Evolutionary conservation across 768 basidiomycete species (phyloP), one percentile per base, ranked within the genome.

Genomic region (Strobilomyces confusus): DNA sequence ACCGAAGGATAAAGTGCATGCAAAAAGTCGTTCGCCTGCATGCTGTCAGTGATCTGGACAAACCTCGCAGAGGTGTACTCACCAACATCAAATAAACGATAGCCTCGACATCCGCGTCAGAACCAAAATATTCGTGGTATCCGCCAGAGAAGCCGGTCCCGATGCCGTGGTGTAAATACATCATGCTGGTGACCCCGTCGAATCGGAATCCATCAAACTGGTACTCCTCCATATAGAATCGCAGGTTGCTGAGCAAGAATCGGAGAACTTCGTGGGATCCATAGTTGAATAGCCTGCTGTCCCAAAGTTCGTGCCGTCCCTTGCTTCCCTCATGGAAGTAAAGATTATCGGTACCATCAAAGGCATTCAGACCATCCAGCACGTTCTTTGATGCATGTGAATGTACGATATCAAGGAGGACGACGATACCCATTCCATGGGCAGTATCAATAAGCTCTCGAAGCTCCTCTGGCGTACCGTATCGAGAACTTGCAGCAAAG

Each of bases 171-270:
- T 99, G 97, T 48, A 82, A 74, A 73, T 98, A 99, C 92, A 99
- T 95, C 95, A 98, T 98, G 66, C 92, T 95, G 4, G 97, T 99
- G 44, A 99, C 97, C 25, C 97, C 97, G 60, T 99, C 97, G 67
- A 99, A 99, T 40, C 97, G 77, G 82, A 98, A 99, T 12, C 97
- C 97, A 63, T 98, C 97, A 68, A 99, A 98, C 61, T 81, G 81
- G 72, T 89, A 99, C 65, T 92, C 89, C 54, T 99, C 95, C 72
- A 98, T 83, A 77, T 86, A 99, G 77, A 86, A 99, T 20, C 95
- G 83, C 43, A 98, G 73, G 69, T 99, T 99, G 68, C 93, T 95
- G 59, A 98, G 75, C 51, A 99, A 75, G 79, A 99, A 99, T 22
- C 97, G 80, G 30, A 98, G 70, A 30, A 98, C 97, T 71, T 99